Evolutionary conservation across 2,329 filamentous ascomycete species (phyloP), one percentile per base, ranked within the genome.

Genomic region (Talaromyces sp.): DNA sequence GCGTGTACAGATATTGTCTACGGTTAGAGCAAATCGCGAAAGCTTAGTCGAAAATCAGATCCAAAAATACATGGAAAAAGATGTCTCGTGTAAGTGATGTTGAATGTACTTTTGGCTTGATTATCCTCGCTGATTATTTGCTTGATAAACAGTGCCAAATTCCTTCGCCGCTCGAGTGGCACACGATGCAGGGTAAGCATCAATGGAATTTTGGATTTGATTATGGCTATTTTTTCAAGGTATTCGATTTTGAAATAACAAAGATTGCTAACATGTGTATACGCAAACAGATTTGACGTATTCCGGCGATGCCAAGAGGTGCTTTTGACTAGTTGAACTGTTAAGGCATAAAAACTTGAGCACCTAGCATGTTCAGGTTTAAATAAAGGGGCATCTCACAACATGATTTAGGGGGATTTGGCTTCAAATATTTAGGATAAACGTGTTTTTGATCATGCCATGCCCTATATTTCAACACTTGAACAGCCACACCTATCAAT

Each of bases 1-100:
- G 3, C 58, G 64, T 26, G 56, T 67, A n/a, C 69, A 70, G 59
- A 66, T 64, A 10, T 54, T 70, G 52, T 69, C 69, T 3, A 54
- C 43, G 4, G 58, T 41, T 10, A 29, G 58, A 52, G 52, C 54
- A 46, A 52, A 52, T 12, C 38, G 38, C 26, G 54, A 60, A 56
- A 32, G 27, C 17, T 10, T 24, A 6, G 56, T 58, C 26, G 31
- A 58, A 53, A 35, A 38, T 2, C 31, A 59, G 7, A 19, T 59
- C 3, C 17, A 54, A 35, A 12, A 59, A 26, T 59, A 59, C 51
- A 54, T 54, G 51, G 51, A 54, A 29, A 27, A 54, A 11, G 19
- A 54, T 27, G 51, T 54, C 19, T 35, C 17, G 11, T 54, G 51
- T 54, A 27, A 54, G 51, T 26, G n/a, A 32, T 54, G 14, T 50